Percentiles rank a stretch among this genome's conserved stretches.
phyloP scores from a whole-genome alignment of 2,329 filamentous ascomycete species.

The Pseudogymnoascus pannorum region DNA sequence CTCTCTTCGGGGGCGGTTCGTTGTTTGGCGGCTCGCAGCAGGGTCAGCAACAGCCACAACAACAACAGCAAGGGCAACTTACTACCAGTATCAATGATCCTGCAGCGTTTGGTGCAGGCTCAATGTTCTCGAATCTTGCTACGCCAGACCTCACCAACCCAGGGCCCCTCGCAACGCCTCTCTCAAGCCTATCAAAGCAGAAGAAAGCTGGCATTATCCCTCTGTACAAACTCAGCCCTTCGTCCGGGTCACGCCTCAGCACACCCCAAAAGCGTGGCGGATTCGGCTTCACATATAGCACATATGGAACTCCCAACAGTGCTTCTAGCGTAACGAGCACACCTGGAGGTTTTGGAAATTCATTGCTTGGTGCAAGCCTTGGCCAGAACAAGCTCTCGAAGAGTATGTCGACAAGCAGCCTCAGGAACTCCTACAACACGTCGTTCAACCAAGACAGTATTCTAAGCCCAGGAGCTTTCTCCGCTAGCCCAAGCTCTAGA shows the following conservation, averaged over 20 bases:
- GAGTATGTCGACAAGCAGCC: constrained; percentile 80
- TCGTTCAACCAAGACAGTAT: constrained; percentile 82
- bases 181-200: constrained; percentile 64
- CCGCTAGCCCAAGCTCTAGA: constrained; percentile 55
- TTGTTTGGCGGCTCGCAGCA: constrained; percentile 51
- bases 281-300: constrained; percentile 90
- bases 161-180: constrained; percentile 84
- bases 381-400: constrained; percentile 65
- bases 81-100: constrained; percentile 74
- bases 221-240: constrained; percentile 79
- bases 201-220: constrained; percentile 75
- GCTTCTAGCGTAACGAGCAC: constrained; percentile 60
- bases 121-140: constrained; percentile 71
- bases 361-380: constrained; percentile 53
- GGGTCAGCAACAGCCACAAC: constrained; percentile 41
- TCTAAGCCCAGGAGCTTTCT: constrained; percentile 77
- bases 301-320: constrained; percentile 74
- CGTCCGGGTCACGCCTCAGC: constrained; percentile 68
- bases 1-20: constrained; percentile 54
- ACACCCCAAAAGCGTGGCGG: constrained; percentile 81
- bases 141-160: constrained; percentile 60
- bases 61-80: constrained; percentile 53
- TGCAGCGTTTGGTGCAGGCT: constrained; percentile 85
- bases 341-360: constrained; percentile 60
- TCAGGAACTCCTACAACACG: constrained; percentile 74